Evolutionary conservation across 1,139 yeast genomes (phyloP).

Genomic region (Meyerozyma guilliermondii): DNA sequence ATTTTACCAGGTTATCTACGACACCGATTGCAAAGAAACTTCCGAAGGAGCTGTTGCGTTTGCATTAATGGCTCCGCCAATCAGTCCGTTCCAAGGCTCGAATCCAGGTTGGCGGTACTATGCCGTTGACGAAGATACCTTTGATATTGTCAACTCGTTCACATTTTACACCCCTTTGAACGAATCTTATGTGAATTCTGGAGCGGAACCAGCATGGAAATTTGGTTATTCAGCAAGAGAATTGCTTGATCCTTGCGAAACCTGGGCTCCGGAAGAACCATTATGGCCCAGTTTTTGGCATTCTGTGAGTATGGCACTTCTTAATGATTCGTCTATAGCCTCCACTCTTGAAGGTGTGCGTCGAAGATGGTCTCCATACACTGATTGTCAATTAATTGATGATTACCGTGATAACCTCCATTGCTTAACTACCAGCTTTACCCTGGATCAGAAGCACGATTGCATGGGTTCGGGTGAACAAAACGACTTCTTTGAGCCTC

Average conservation of each 20-base stretch:
- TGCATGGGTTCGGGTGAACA: conserved; percentile 24
- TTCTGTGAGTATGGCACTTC: conserved; percentile 6
- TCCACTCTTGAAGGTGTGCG: conserved; percentile 4
- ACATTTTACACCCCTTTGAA: conserved; percentile 26
- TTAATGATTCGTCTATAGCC: conserved; percentile 12
- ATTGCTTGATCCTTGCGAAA: conserved; percentile 20
- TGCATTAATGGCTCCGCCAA: conserved; percentile 28
- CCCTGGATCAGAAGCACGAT: conserved; percentile 16
- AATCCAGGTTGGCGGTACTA: conserved; percentile 33
- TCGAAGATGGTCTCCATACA: conserved; percentile 16
- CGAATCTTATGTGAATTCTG: conserved; percentile 22
- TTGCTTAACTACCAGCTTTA: conserved; percentile 18
- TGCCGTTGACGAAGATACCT: conserved; percentile 24
- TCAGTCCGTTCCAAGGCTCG: conserved; percentile 22
- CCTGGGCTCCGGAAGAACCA: conserved; percentile 22
- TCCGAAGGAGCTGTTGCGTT: conserved; percentile 17
- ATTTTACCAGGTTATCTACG: conserved; percentile 22
- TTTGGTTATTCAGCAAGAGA: conserved; percentile 27
- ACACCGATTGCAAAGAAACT: conserved; percentile 9
- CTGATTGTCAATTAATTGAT: neutral
- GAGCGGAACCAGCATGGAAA: conserved; percentile 27
- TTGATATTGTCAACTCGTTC: conserved; percentile 24
- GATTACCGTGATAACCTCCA: neutral
- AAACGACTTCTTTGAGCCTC: conserved; percentile 15
- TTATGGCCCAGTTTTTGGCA: conserved; percentile 28